A percentile compares a stretch with the other conserved stretches of the same genome.
Conservation (phyloP, 2,329 filamentous ascomycete species). For the Penicillium olsonii region DNA sequence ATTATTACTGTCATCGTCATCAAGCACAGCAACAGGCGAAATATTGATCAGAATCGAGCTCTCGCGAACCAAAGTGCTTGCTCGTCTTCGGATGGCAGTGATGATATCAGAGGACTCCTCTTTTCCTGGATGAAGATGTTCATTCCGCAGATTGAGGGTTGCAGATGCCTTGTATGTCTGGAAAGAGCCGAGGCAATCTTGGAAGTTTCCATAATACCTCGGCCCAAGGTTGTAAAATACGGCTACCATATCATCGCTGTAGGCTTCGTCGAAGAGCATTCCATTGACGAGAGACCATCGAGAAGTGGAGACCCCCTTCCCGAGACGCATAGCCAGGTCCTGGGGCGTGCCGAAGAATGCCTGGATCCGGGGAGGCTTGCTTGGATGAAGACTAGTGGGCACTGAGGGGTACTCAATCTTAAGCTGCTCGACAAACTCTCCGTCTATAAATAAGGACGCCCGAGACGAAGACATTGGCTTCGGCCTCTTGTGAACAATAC, state of each 20-base stretch:
- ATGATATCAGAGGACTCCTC: conserved; percentile 91
- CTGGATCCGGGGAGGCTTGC: conserved; percentile 65
- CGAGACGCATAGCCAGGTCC: conserved; percentile 76
- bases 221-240: conserved; percentile 89
- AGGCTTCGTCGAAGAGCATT: conserved; percentile 80
- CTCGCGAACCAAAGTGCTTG: conserved; percentile 78
- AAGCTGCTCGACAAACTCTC: conserved; percentile 89
- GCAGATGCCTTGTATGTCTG: conserved; percentile 96
- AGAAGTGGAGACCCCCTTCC: conserved; percentile 71
- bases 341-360: conserved; percentile 91
- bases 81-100: conserved; percentile 81
- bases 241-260: conserved; percentile 88
- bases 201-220: conserved; percentile 92
- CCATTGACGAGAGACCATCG: conserved; percentile 89
- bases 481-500: conserved; percentile 77
- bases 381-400: conserved; percentile 63
- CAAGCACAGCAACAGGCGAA: conserved; percentile 75
- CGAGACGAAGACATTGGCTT: conserved; percentile 75
- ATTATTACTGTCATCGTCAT: conserved; percentile 74
- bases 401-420: conserved; percentile 83
- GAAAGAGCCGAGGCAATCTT: conserved; percentile 92
- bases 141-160: conserved; percentile 84
- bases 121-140: conserved; percentile 83
- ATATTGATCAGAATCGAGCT: conserved; percentile 79
- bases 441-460: conserved; percentile 86